Conservation (phyloP, 225 moss, liverwort and hornwort genomes). For the Physcomitrium patens region DNA sequence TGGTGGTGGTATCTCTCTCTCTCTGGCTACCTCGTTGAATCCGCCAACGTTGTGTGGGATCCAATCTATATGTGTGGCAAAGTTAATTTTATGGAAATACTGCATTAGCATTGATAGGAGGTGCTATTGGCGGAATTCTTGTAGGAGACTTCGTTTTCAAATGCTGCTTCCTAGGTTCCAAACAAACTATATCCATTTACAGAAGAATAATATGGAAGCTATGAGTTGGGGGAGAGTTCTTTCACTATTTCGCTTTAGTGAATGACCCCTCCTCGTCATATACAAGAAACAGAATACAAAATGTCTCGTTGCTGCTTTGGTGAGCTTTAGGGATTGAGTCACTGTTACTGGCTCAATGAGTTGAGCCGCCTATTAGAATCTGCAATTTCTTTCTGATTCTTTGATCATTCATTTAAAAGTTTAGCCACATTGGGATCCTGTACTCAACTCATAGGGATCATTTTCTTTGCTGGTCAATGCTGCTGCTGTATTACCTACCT, state of each 20-base stretch:
- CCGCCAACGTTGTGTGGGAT: no score
- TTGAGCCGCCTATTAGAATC: background rate
- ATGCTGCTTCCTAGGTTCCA: background rate
- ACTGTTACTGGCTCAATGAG: background rate
- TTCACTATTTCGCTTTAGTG: background rate
- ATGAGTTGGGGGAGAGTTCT: background rate
- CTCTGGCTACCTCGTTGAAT: no score
- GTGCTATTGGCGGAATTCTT: slow-evolving; percentile 38
- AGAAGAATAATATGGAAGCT: background rate
- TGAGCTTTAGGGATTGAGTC: background rate
- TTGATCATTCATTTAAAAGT: no score
- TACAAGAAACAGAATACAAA: no score
- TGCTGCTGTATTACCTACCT: no score
- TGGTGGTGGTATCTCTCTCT: no score
- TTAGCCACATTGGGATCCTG: background rate
- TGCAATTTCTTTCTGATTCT: background rate
- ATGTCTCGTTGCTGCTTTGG: background rate
- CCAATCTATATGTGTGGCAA: no score
- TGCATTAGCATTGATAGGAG: slow-evolving; percentile 41
- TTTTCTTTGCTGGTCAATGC: no score
- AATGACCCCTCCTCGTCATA: no score
- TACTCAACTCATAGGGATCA: background rate
- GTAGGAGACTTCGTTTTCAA: slow-evolving; percentile 36
- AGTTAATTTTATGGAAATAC: slow-evolving; percentile 25
- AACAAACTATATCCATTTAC: background rate